These are phyloP conservation scores for Fusarium nodosum DNA, from an alignment of 2,329 filamentous ascomycete genomes.

Conservation along the genomic window DNA sequence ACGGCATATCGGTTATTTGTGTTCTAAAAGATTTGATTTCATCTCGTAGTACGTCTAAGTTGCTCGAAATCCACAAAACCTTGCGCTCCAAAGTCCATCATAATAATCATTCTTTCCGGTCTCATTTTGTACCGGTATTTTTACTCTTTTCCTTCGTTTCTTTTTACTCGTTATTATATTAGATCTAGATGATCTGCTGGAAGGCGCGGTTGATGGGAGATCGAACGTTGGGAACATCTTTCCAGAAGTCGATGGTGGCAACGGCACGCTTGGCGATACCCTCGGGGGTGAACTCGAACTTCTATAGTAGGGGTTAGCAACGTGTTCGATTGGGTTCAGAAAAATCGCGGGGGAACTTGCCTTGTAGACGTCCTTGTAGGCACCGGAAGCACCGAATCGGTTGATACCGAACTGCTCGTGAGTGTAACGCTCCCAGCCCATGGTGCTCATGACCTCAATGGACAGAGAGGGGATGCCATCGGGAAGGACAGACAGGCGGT, in stretches of 20 bases:
- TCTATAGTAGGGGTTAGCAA: constrained; percentile 69
- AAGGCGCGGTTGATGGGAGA: constrained; percentile 98
- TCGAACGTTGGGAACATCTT: constrained; percentile 89
- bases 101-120: constrained; percentile 46
- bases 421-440: constrained; percentile 99
- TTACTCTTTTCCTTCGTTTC: constrained; percentile 34
- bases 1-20: constrained; percentile 19
- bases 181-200: constrained; percentile 88
- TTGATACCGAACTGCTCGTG: constrained; percentile 99
- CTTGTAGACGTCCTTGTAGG: constrained; percentile 98
- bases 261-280: constrained; percentile 95
- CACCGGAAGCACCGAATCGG: constrained; percentile 96
- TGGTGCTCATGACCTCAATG: constrained; percentile 96
- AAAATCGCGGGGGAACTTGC: constrained; percentile 61
- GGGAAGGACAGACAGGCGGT: constrained; percentile 91
- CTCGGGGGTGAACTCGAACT: constrained; percentile 99
- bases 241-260: constrained; percentile 97
- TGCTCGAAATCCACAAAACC: constrained; percentile 43
- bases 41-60: constrained; percentile 48
- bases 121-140: constrained; percentile 26
- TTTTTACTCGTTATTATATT: constrained; percentile 35
- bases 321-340: neutral
- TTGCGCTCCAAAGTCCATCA: constrained; percentile 48
- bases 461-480: constrained; percentile 94
- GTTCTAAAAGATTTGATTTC: constrained; percentile 49